These are phyloP conservation scores for Trichoderma sp. DNA, from an alignment of 2,329 filamentous ascomycete genomes.

Conservation along the genomic window DNA sequence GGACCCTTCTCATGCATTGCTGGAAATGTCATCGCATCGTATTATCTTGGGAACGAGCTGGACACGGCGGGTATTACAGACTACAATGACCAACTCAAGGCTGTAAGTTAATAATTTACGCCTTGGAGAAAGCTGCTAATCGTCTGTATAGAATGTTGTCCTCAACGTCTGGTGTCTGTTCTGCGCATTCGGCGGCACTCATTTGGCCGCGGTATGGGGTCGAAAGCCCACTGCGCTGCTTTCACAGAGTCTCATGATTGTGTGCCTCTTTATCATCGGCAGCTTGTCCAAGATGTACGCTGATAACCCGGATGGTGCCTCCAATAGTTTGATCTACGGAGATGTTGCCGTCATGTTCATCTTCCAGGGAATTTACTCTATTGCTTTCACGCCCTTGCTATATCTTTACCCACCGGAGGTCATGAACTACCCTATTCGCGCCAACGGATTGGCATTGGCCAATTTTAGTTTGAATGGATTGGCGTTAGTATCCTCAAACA, in stretches of 20 bases:
- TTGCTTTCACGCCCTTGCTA: conserved; percentile 48
- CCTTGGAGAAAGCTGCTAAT: conserved; percentile 21
- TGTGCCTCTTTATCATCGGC: conserved; percentile 52
- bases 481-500: conserved; percentile 10
- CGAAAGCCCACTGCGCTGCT: conserved; percentile 40
- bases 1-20: conserved; percentile 34
- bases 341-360: conserved; percentile 50
- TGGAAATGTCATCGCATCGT: conserved; percentile 35
- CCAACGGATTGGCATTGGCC: conserved; percentile 40
- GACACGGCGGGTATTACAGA: conserved; percentile 39
- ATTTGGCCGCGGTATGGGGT: conserved; percentile 34
- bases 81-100: conserved; percentile 41
- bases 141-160: conserved; percentile 42
- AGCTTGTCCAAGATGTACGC: conserved; percentile 43
- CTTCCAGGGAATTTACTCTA: conserved; percentile 46
- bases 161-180: conserved; percentile 51
- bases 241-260: conserved; percentile 37
- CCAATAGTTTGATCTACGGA: conserved; percentile 34
- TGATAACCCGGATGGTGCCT: conserved; percentile 20
- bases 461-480: conserved; percentile 19
- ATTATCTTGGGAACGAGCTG: conserved; percentile 41
- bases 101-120: conserved; percentile 27
- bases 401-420: conserved; percentile 44
- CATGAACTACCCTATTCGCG: conserved; percentile 37
- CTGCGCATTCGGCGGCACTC: conserved; percentile 38